Base-by-base conservation (phyloP, 1,284 basidiomycete species). In the Ustilago loliicola region DNA sequence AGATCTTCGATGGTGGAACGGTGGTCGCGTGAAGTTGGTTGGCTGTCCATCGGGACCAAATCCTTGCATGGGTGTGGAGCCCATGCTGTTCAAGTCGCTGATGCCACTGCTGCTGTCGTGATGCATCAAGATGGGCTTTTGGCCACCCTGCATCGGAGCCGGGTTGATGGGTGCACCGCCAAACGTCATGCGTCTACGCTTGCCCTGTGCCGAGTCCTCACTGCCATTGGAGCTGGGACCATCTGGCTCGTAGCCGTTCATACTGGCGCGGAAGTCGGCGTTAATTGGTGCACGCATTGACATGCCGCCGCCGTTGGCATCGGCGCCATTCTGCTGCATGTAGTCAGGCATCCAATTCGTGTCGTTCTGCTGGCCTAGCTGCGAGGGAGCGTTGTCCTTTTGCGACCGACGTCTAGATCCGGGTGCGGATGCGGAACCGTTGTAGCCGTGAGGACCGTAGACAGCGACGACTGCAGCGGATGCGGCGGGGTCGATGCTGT, bases 401-500 rank as follows among this genome's bases (percentile, higher is more conserved):
- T 67, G 62, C 15, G 66, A 67, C 30, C 57, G 66, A 19, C 75
- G 65, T 53, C 71, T 54, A 19, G 72, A 75, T 30, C 52, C 58
- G 9, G 67, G 68, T 34, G 62, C 67, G 23, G 76, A 74, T n/a
- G 55, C 58, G 30, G 71, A 66, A 4, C 45, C 45, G 66, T 63
- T 66, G 70, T 64, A 80, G 47, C 72, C 75, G 17, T 75, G 56
- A 47, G 75, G 78, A 10, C 72, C 75, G 52, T 80, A 80, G 2
- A 70, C 77, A n/a, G 77, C 77, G 19, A n/a, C n/a, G n/a, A n/a
- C n/a, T n/a, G n/a, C n/a, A n/a, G 79, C 72, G 17, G 77, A 58
- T 32, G 66, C 69, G 8, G 77, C 72, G 19, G 61, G 63, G 29
- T 77, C 75, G 27, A 67, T 27, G 11, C 61, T 61, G 45, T 61